These are phyloP conservation scores for Hydrangea macrophylla DNA, from an alignment of 148 eudicot species.

Conservation along the genomic window DNA sequence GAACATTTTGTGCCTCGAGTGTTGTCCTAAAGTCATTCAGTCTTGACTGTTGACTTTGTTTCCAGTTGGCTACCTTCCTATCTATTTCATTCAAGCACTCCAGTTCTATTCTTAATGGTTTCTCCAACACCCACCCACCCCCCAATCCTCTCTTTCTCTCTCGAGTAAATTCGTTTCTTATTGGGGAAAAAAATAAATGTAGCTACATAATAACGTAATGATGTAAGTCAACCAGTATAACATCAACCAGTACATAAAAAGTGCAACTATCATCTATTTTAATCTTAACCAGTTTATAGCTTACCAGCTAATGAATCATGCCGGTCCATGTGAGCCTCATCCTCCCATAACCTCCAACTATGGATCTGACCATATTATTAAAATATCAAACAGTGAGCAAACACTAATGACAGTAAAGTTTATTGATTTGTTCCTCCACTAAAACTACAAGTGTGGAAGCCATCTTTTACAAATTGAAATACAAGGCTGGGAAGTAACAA, in stretches of 20 bases:
- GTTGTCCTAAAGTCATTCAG: neutral
- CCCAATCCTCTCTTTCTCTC: neutral
- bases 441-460: neutral
- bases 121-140: neutral
- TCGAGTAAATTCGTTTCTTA: conserved; percentile 1
- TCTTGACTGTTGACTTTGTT: neutral
- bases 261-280: neutral
- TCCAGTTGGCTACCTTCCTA: neutral
- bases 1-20: neutral
- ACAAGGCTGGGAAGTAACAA: neutral
- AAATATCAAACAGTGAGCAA: conserved; percentile 8
- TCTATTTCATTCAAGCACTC: neutral
- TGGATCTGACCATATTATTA: conserved; percentile 52
- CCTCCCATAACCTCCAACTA: conserved; percentile 93
- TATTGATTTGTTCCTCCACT: neutral
- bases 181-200: conserved; percentile 5
- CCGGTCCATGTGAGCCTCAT: conserved; percentile 75
- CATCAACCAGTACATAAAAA: neutral
- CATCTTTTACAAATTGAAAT: neutral
- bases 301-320: conserved; percentile 66
- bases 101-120: neutral
- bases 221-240: neutral
- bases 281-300: conserved; percentile 19
- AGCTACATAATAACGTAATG: neutral
- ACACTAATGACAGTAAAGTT: neutral